These are phyloP conservation scores for Lathyrus tuberosus DNA, from an alignment of 306 rosid genomes.

Conservation along the genomic window DNA sequence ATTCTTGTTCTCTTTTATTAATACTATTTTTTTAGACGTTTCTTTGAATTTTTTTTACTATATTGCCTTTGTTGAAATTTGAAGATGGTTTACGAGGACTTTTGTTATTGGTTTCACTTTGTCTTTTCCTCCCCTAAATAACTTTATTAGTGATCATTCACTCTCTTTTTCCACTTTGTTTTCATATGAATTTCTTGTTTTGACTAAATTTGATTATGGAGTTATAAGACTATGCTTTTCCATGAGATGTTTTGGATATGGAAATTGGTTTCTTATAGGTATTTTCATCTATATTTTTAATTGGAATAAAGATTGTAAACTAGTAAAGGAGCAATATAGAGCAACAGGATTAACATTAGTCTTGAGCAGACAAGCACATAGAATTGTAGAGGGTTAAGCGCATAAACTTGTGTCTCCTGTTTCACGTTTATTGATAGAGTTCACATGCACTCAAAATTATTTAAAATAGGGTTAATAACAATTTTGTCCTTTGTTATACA, in stretches of 20 bases:
- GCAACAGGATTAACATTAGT: no score
- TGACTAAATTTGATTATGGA: neutral
- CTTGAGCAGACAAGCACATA: no score
- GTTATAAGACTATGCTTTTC: neutral
- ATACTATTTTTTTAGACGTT: no score
- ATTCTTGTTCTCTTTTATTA: neutral
- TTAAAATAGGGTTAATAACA: no score
- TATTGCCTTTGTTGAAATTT: neutral
- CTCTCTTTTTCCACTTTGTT: neutral
- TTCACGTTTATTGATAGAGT: no score
- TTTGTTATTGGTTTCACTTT: neutral
- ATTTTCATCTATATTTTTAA: neutral
- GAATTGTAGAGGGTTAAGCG: no score
- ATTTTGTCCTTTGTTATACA: no score
- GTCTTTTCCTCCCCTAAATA: neutral
- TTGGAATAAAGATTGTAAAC: neutral
- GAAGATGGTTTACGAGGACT: neutral
- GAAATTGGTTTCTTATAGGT: neutral
- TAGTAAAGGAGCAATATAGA: no score
- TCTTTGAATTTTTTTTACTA: neutral
- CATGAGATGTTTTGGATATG: neutral
- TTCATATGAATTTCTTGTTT: neutral
- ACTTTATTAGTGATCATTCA: neutral
- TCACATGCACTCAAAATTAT: no score
- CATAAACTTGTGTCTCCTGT: no score